Evolutionary conservation across 495 filamentous ascomycete species (phyloP).

Genomic region (Friedmanniomyces endolithicus): DNA sequence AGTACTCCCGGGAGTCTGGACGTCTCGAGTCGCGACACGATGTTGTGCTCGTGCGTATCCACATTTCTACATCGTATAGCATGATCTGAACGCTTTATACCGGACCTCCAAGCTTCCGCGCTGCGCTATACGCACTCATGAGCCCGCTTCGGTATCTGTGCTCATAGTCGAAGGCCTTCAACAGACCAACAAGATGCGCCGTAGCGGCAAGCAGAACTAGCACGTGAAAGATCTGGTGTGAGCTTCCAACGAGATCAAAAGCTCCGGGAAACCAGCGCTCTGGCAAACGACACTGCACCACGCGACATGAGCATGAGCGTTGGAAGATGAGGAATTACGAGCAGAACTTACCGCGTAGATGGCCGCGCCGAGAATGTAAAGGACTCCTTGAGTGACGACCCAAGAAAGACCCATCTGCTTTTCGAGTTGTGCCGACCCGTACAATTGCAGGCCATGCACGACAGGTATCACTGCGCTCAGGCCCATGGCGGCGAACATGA

Average conservation of each 20-base stretch:
- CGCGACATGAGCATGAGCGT: too few relatives aligned
- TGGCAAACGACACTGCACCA: conserved; percentile 34
- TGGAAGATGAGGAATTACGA: too few relatives aligned
- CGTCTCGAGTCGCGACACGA: too few relatives aligned
- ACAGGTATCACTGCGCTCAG: conserved; percentile 72
- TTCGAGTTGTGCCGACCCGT: conserved; percentile 45
- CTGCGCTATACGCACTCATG: conserved; percentile 8
- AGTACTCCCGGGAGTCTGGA: too few relatives aligned
- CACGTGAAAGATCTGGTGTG: conserved; percentile 71
- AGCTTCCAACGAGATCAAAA: conserved; percentile 67
- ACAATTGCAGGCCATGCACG: conserved; percentile 55
- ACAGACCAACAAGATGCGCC: conserved; percentile 50
- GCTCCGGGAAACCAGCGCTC: conserved; percentile 49
- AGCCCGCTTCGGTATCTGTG: conserved; percentile 19
- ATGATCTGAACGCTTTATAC: not conserved
- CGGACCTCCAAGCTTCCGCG: conserved; percentile 2
- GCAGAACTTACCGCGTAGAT: conserved; percentile 54
- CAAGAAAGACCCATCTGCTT: conserved; percentile 70
- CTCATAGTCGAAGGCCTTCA: conserved; percentile 33
- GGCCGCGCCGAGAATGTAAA: conserved; percentile 78
- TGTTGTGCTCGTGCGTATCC: too few relatives aligned
- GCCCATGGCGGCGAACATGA: conserved; percentile 86
- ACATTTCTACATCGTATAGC: not conserved
- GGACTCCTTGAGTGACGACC: conserved; percentile 62
- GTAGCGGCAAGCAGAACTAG: conserved; percentile 56